Percentiles rank a stretch among this genome's conserved stretches.
Conservation (phyloP, 139 green algal genomes). For the Chlamydomonas sp. region DNA sequence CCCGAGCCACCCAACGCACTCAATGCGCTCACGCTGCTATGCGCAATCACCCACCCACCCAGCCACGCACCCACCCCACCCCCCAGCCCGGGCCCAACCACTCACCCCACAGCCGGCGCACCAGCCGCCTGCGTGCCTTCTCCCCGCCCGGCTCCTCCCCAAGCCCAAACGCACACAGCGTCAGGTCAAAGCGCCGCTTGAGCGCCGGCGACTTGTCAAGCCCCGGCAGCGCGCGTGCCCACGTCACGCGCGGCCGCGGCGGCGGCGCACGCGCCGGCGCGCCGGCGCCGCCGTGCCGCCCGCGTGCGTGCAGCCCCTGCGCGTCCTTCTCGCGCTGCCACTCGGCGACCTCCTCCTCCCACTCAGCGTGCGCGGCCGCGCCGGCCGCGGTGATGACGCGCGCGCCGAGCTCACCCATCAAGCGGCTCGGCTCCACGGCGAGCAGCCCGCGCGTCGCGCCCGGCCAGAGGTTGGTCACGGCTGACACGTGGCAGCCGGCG, state of each 20-base stretch:
- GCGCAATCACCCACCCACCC: no score
- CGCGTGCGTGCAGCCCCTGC: neutral
- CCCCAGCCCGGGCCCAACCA: neutral
- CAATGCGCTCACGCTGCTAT: no score
- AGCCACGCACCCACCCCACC: no score
- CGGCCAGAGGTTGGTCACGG: conserved; percentile 5
- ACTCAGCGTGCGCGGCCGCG: no score
- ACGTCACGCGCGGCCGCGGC: neutral
- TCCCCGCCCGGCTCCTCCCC: neutral
- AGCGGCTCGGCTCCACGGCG: conserved; percentile 8
- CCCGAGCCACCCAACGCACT: no score
- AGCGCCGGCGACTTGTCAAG: neutral
- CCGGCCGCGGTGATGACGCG: neutral
- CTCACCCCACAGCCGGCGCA: neutral
- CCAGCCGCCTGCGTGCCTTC: neutral
- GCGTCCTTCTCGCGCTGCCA: neutral
- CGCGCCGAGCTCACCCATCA: conserved; percentile 6
- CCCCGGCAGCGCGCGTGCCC: neutral
- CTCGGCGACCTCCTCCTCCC: no score
- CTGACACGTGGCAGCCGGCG: neutral
- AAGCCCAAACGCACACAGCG: neutral
- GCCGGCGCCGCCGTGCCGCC: no score
- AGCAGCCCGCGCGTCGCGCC: neutral
- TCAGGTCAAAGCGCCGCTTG: neutral
- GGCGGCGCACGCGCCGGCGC: neutral